Percentiles rank a stretch among this genome's conserved stretches.
phyloP scores from a whole-genome alignment of 208 protist genomes.

The Hexamita inflata region DNA sequence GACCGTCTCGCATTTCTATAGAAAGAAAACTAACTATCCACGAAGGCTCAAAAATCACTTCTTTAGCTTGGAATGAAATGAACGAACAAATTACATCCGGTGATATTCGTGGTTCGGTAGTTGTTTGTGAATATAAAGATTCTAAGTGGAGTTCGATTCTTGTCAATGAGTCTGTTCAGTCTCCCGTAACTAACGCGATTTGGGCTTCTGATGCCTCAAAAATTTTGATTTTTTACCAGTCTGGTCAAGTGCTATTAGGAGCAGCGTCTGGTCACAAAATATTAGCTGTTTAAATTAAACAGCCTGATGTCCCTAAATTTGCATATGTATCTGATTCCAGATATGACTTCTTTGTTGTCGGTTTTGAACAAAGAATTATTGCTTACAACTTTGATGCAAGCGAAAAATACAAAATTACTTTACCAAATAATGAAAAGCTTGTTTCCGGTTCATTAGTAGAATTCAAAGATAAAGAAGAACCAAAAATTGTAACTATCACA shows the following conservation, averaged over 20 bases:
- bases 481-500: conserved; percentile 5
- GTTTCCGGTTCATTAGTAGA: neutral
- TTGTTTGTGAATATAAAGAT: neutral
- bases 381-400: conserved; percentile 2
- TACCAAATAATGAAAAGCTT: neutral
- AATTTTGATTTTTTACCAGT: conserved; percentile 14
- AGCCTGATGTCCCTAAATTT: neutral
- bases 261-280: conserved; percentile 19
- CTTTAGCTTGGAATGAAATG: conserved; percentile 13
- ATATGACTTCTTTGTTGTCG: neutral
- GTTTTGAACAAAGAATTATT: neutral
- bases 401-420: conserved; percentile 1
- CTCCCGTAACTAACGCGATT: neutral
- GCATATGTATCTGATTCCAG: neutral
- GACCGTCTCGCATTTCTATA: neutral
- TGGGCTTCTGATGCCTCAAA: conserved; percentile 1
- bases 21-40: conserved; percentile 16
- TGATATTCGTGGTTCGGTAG: conserved; percentile 14
- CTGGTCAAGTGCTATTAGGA: neutral
- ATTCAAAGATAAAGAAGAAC: neutral
- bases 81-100: conserved; percentile 2
- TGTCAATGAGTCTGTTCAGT: neutral
- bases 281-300: neutral
- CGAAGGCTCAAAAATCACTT: neutral
- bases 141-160: neutral